Evolutionary conservation across 1,284 basidiomycete genomes (phyloP), one percentile per base, ranked within the genome.

Genomic region (Quambalaria eucalypti): DNA sequence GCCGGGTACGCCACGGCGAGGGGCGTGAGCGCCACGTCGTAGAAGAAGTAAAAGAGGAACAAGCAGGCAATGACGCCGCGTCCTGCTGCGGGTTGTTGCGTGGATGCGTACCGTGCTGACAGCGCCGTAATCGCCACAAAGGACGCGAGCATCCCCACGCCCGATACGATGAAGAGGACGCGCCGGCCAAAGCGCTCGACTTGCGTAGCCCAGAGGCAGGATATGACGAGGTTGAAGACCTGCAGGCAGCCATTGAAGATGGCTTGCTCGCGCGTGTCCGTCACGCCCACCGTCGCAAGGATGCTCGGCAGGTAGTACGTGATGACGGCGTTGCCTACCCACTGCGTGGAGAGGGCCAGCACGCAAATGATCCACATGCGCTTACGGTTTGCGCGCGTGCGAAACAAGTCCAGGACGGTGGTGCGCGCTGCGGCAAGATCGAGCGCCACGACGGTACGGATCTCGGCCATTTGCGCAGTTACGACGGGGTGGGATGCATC

Each of bases 251-350:
- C 29, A 23, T 49, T 49, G 47, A 49, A 19, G 14, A 10, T 16
- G n/a, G 28, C 47, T 28, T 49, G 47, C 47, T 49, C n/a, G 12
- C 26, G 28, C 10, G 47, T 16, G 29, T 23, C 23, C 28, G 28
- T 29, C 16, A 49, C 23, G 29, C 47, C 47, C 10, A 49, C 2
- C 16, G 28, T 29, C 4, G 26, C 47, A 7, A 49, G 47, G 19
- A 49, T 31, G 28, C 23, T n/a, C 14, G 47, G 25, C 28, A 49
- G 47, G 47, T 29, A 49, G 47, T 49, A 49, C 8, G 47, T 19
- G 26, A 30, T 16, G 10, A 30, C 14, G 16, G 28, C 47, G 7
- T 29, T 19, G 10, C 47, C 47, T 12, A 19, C 29, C 47, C 47
- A 49, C 5, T 49, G 47, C 5, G 28, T 26, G 29, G 25, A 12